Conservation (phyloP, 192 early-diverging fungal genomes). For the Linnemannia hyalina region DNA sequence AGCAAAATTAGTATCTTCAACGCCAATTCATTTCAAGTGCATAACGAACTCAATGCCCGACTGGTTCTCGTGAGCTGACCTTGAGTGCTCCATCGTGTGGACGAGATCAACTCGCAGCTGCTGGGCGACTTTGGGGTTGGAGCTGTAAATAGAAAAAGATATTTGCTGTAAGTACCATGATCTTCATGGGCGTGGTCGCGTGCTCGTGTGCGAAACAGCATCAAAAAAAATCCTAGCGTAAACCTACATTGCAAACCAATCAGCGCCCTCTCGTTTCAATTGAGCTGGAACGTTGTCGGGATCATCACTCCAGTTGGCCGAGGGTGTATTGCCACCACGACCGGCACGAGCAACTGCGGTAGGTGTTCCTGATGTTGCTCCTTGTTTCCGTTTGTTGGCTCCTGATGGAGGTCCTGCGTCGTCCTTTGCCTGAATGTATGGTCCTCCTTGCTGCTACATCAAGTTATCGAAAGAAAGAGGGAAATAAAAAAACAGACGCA, state of each 20-base stretch:
- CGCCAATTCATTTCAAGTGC: background rate
- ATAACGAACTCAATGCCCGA: background rate
- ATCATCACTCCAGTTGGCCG: constrained; percentile 79
- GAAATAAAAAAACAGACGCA: background rate
- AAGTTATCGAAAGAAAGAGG: background rate
- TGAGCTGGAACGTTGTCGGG: constrained; percentile 80
- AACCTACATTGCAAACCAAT: constrained; percentile 90
- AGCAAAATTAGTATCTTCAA: constrained; percentile 23
- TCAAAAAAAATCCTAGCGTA: background rate
- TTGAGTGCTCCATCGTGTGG: constrained; percentile 66
- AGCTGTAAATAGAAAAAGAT: constrained; percentile 46
- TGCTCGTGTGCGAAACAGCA: constrained; percentile 3
- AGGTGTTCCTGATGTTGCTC: constrained; percentile 26
- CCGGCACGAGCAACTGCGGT: constrained; percentile 38
- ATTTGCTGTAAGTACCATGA: background rate
- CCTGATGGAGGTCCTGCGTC: constrained; percentile 26
- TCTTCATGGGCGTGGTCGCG: background rate
- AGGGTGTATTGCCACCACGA: constrained; percentile 25
- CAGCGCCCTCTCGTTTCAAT: constrained; percentile 82
- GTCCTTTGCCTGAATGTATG: constrained; percentile 44
- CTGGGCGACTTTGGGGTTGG: constrained; percentile 75
- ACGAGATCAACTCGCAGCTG: constrained; percentile 75
- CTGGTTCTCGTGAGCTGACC: constrained; percentile 21
- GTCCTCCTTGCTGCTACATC: constrained; percentile 21
- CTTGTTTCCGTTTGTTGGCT: constrained; percentile 47